Base-by-base conservation (phyloP, 2,329 filamentous ascomycete species). In the Scytalidium sp. region DNA sequence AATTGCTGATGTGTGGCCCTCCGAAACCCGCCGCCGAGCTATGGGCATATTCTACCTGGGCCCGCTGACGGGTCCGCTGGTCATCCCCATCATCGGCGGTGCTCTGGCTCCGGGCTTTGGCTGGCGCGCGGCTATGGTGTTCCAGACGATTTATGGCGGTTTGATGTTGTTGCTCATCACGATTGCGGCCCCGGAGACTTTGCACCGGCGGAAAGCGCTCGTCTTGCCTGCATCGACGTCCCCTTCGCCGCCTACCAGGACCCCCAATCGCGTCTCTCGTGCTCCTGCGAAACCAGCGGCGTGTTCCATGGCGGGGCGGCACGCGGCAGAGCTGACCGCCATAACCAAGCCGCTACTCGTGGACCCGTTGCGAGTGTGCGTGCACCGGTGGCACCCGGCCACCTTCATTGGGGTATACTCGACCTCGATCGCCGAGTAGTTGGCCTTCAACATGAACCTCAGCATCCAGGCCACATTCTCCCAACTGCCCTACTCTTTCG, bases 21-120 rank as follows among this genome's bases (percentile, higher is more conserved):
- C 83, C 0, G 76, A 73, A 44, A 85, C 93, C 64, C 75, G 90
- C 45, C 90, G 90, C 2, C 74, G 73, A 15, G 89, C 89, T n/a
- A 94, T 94, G 88, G 82, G 87, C 2, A 76, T 88, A 39, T 94
- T 93, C 67, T 94, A 92, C 59, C 75, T 94, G 0, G 90, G 90
- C 0, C 89, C 90, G 0, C 69, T 94, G 8, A 78, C 84, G 44
- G 89, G 88, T 0, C 90, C 90, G 0, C 69, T 94, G 13, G 66
- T 93, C 5, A 83, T 86, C 0, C 90, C 90, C 2, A 87, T 94
- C 46, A 74, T 94, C 25, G 90, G 89, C 46, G 90, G 89, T 41
- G 81, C 78, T 1, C 69, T 95, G n/a, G 76, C 85, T 1, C 71
- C 89, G 57, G 74, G 67, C 5, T 84, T 87, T 61, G 82, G 84